These are phyloP conservation scores for Heterobasidion occidentale DNA, from an alignment of 1,284 basidiomycete genomes.

Conservation along the genomic window DNA sequence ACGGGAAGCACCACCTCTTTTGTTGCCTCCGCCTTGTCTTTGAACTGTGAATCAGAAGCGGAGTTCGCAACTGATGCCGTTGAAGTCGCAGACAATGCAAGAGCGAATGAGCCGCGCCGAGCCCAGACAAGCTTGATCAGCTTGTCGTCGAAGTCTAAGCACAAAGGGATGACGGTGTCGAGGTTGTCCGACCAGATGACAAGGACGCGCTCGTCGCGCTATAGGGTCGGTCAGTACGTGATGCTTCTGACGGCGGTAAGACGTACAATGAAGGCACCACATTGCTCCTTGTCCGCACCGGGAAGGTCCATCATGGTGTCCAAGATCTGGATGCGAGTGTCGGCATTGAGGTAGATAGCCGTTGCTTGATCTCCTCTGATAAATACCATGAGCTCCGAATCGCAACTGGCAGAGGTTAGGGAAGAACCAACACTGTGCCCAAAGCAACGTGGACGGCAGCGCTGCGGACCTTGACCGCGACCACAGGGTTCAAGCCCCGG, in stretches of 20 bases:
- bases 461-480: slow-evolving; percentile 73
- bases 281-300: slow-evolving; percentile 74
- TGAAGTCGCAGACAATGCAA: slow-evolving; percentile 25
- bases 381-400: background rate
- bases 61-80: slow-evolving; percentile 14
- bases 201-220: slow-evolving; percentile 70
- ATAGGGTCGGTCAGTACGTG: background rate
- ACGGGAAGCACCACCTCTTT: slow-evolving; percentile 9
- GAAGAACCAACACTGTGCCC: slow-evolving; percentile 47
- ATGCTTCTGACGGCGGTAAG: background rate
- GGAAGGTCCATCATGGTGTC: slow-evolving; percentile 56
- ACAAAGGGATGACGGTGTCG: slow-evolving; percentile 58
- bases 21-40: slow-evolving; percentile 22
- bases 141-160: slow-evolving; percentile 64
- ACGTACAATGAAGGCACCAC: slow-evolving; percentile 74
- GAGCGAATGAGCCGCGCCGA: slow-evolving; percentile 30
- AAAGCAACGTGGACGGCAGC: slow-evolving; percentile 78
- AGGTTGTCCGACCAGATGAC: slow-evolving; percentile 75
- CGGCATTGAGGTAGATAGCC: slow-evolving; percentile 47
- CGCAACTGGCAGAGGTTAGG: background rate
- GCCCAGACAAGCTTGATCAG: slow-evolving; percentile 80
- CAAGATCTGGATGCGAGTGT: slow-evolving; percentile 59
- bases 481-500: slow-evolving; percentile 65
- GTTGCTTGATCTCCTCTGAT: slow-evolving; percentile 41
- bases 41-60: slow-evolving; percentile 45